A percentile compares a stretch with the other conserved stretches of the same genome.
These are phyloP conservation scores for Chaetoceros muelleri DNA, from an alignment of 108 stramenopile species.

Conservation along the genomic window DNA sequence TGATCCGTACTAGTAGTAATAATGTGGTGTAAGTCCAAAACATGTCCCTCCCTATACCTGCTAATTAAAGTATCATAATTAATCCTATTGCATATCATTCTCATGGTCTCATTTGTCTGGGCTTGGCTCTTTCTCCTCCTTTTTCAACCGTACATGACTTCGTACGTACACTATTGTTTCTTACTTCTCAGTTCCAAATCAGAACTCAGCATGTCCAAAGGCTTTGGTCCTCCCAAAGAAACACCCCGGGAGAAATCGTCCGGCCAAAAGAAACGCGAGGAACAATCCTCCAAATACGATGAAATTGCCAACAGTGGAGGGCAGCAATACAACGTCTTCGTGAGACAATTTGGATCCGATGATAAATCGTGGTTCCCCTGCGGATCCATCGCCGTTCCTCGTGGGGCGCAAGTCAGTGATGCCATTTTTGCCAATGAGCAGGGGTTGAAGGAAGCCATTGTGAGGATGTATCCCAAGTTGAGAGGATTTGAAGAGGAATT, in stretches of 20 bases:
- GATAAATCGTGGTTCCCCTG: conserved; percentile 74
- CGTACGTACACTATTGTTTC: too few species aligned
- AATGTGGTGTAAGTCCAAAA: too few species aligned
- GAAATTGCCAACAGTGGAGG: conserved; percentile 69
- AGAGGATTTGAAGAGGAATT: conserved; percentile 63
- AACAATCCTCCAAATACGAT: conserved; percentile 56
- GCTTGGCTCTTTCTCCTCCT: too few species aligned
- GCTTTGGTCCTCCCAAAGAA: conserved; percentile 51
- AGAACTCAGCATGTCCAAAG: conserved; percentile 29
- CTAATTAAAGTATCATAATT: too few species aligned
- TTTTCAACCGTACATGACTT: too few species aligned
- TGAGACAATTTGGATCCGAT: conserved; percentile 75
- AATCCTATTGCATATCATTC: too few species aligned
- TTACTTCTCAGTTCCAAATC: too few species aligned
- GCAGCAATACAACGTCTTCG: conserved; percentile 75
- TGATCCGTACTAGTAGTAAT: too few species aligned
- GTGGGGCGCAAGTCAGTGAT: conserved; percentile 67
- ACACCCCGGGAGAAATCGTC: conserved; percentile 35
- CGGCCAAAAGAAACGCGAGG: conserved; percentile 58
- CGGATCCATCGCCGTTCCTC: conserved; percentile 69
- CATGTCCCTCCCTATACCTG: too few species aligned
- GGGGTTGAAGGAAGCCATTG: conserved; percentile 45
- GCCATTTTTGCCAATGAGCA: conserved; percentile 75
- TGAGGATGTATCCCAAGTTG: conserved; percentile 56
- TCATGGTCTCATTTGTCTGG: too few species aligned